These are phyloP conservation scores for Withania somnifera DNA, from an alignment of 305 asterid species.

Conservation along the genomic window DNA sequence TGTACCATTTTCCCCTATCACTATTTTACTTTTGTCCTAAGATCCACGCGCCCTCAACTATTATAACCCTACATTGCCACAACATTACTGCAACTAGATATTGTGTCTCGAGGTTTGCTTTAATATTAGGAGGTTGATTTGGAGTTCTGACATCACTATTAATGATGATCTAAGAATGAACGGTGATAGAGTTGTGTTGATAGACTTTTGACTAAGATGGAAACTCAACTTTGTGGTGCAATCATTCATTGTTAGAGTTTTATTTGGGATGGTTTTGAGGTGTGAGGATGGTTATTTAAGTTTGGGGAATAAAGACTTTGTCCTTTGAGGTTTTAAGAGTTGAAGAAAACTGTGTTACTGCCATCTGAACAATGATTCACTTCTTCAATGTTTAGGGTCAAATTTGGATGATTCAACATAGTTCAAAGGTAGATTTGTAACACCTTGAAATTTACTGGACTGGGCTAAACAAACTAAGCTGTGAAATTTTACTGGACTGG, in stretches of 20 bases:
- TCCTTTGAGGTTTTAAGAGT: neutral
- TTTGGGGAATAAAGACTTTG: neutral
- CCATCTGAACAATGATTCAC: neutral
- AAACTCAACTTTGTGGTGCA: neutral
- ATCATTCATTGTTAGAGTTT: neutral
- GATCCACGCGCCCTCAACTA: neutral
- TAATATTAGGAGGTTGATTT: neutral
- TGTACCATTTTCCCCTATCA: neutral
- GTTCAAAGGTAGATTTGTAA: neutral
- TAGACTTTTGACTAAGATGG: neutral
- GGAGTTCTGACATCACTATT: neutral
- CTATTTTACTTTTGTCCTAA: neutral
- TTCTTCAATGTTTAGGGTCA: neutral
- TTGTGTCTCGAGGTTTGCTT: neutral
- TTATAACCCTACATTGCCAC: neutral
- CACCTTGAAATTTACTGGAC: too few relatives aligned
- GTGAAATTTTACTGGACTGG: too few relatives aligned
- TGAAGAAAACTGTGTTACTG: neutral
- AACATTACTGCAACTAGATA: neutral
- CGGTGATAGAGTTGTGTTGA: neutral
- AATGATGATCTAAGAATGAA: neutral
- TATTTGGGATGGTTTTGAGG: neutral
- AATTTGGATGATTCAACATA: neutral
- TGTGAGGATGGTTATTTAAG: neutral
- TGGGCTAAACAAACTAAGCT: too few relatives aligned